These are phyloP conservation scores for Manihot esculenta DNA, from an alignment of 441 rosid species.

Conservation along the genomic window DNA sequence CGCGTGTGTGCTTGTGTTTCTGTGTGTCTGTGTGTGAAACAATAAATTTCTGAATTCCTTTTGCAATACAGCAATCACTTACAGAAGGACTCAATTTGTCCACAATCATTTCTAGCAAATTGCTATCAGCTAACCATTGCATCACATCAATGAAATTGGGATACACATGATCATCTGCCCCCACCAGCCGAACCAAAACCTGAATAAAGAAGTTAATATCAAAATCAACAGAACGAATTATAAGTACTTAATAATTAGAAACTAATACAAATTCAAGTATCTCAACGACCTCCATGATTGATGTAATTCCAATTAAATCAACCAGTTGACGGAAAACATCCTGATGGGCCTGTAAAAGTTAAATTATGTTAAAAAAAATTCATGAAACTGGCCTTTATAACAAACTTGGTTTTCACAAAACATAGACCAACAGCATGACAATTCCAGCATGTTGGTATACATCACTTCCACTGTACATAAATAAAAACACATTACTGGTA, in stretches of 20 bases:
- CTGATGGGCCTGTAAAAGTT: constrained; percentile 62
- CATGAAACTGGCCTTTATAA: neutral
- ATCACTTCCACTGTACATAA: neutral
- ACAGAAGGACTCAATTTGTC: constrained; percentile 88
- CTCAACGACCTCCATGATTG: constrained; percentile 88
- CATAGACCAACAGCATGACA: neutral
- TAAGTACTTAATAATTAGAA: constrained; percentile 12
- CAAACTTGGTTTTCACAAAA: neutral
- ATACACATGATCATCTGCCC: constrained; percentile 94
- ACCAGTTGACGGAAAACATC: constrained; percentile 77
- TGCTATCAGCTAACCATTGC: constrained; percentile 94
- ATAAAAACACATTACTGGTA: neutral
- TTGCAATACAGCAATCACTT: constrained; percentile 34
- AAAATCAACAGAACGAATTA: constrained; percentile 18
- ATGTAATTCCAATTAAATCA: constrained; percentile 93
- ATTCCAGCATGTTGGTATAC: neutral
- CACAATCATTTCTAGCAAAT: constrained; percentile 90
- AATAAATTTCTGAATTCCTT: neutral
- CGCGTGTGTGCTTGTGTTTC: too few relatives aligned
- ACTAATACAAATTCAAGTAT: constrained; percentile 5
- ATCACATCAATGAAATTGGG: constrained; percentile 94
- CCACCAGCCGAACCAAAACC: constrained; percentile 95
- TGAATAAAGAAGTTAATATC: constrained; percentile 25
- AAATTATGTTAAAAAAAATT: constrained; percentile 1
- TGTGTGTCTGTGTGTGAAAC: too few relatives aligned